Evolutionary conservation across 1,139 yeast species (phyloP).

Genomic region (Zygosaccharomyces pseudobailii): DNA sequence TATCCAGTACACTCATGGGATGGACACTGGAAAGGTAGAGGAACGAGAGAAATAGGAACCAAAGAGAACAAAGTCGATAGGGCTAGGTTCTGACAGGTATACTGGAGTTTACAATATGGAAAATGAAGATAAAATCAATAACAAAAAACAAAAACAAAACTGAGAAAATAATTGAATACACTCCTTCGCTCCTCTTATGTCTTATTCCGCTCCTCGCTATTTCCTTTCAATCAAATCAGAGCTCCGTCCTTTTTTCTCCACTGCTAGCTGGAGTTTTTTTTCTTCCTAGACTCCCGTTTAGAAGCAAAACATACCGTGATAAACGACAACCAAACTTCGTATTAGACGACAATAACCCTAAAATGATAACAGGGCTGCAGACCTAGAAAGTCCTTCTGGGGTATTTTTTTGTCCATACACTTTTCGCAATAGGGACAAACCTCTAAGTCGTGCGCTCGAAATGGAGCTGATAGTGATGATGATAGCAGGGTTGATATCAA

Average conservation of each 20-base stretch:
- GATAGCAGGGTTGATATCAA: too few relatives aligned
- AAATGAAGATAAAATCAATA: not conserved
- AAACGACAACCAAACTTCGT: not conserved
- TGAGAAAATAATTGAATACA: not conserved
- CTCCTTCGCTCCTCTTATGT: not conserved
- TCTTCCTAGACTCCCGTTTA: not conserved
- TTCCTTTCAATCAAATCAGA: not conserved
- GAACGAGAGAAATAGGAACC: not conserved
- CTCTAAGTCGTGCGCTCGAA: too few relatives aligned
- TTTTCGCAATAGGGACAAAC: too few relatives aligned
- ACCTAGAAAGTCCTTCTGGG: too few relatives aligned
- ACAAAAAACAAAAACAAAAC: not conserved
- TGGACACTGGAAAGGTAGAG: not conserved
- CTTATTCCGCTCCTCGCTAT: not conserved
- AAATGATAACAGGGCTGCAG: not conserved
- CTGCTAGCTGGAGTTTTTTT: not conserved
- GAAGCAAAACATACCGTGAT: not conserved
- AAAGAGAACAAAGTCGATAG: not conserved
- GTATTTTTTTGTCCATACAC: too few relatives aligned
- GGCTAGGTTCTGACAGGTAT: not conserved
- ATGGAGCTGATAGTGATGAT: too few relatives aligned
- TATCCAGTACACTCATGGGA: slow-evolving; percentile 8
- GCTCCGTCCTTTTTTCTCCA: not conserved
- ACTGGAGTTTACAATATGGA: not conserved
- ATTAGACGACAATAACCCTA: not conserved